Conservation (phyloP, 2,329 filamentous ascomycete species). For the Cladobotryum protrusum region DNA sequence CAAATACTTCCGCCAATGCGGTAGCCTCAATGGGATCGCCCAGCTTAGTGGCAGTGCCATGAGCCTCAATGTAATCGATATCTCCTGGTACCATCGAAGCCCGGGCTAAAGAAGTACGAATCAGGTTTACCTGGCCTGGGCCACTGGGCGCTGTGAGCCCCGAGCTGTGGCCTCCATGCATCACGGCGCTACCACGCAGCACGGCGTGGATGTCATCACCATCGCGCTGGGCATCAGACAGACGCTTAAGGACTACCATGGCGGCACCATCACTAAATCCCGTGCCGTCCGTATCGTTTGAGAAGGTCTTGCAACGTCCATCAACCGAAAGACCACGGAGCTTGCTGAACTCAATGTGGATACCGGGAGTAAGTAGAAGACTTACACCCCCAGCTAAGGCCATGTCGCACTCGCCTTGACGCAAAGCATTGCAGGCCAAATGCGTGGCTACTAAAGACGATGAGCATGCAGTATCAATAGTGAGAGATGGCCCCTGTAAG, state of each 20-base stretch:
- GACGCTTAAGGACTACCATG: constrained; percentile 35
- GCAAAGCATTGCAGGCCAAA: constrained; percentile 39
- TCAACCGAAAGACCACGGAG: too few species aligned
- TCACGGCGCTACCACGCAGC: constrained; percentile 27
- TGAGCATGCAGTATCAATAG: constrained; percentile 45
- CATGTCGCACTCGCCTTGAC: constrained; percentile 12
- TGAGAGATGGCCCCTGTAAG: constrained; percentile 44
- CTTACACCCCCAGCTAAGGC: constrained; percentile 15
- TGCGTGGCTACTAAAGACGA: constrained; percentile 43
- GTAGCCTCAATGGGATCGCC: constrained; percentile 78
- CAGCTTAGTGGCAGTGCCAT: constrained; percentile 80
- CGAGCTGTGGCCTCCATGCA: constrained; percentile 30
- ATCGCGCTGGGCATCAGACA: constrained; percentile 36
- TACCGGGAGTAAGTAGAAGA: constrained; percentile 8
- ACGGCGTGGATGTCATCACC: constrained; percentile 31
- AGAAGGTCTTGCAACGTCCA: too few species aligned
- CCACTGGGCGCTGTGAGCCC: too few species aligned
- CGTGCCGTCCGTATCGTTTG: constrained; percentile 9
- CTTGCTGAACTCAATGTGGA: too few species aligned
- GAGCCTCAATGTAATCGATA: constrained; percentile 73
- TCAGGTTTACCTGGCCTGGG: too few species aligned
- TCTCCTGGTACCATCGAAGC: constrained; percentile 10
- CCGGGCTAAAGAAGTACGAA: constrained; percentile 3
- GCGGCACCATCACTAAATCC: constrained; percentile 16
- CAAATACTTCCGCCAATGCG: constrained; percentile 56